Evolutionary conservation across 78 protist genomes (phyloP).

Genomic region (Bodo saltans): DNA sequence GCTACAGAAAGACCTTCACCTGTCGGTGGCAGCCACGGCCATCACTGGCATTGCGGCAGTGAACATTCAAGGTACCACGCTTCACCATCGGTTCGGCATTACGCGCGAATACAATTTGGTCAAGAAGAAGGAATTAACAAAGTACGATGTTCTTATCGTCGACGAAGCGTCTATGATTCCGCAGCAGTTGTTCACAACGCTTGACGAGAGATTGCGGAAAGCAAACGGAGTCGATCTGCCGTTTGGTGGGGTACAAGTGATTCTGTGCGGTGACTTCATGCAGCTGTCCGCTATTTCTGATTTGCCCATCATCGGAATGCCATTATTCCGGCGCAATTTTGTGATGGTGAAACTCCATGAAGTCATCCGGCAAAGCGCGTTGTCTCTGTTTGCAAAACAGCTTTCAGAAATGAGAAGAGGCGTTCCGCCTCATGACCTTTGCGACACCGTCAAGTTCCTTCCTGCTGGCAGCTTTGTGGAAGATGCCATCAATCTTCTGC

Average conservation of each 20-base stretch:
- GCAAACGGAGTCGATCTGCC: constrained; percentile 30
- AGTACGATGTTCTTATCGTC: constrained; percentile 47
- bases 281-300: constrained; percentile 69
- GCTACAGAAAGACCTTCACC: constrained; percentile 13
- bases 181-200: constrained; percentile 52
- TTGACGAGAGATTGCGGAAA: constrained; percentile 46
- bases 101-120: not conserved
- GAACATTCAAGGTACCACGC: constrained; percentile 67
- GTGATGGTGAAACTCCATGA: too few species aligned
- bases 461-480: too few species aligned
- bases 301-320: too few species aligned
- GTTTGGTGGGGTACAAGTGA: constrained; percentile 76
- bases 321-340: too few species aligned
- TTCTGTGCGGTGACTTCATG: constrained; percentile 72
- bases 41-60: constrained; percentile 74
- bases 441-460: too few species aligned
- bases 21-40: constrained; percentile 46
- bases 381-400: too few species aligned
- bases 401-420: too few species aligned
- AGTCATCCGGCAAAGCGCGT: too few species aligned
- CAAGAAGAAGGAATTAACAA: constrained; percentile 45
- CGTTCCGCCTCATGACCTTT: too few species aligned
- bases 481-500: too few species aligned
- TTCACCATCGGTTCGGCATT: constrained; percentile 59
- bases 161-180: constrained; percentile 82